Base-by-base conservation (phyloP, 495 filamentous ascomycete species). In the Apodospora peruviana region DNA sequence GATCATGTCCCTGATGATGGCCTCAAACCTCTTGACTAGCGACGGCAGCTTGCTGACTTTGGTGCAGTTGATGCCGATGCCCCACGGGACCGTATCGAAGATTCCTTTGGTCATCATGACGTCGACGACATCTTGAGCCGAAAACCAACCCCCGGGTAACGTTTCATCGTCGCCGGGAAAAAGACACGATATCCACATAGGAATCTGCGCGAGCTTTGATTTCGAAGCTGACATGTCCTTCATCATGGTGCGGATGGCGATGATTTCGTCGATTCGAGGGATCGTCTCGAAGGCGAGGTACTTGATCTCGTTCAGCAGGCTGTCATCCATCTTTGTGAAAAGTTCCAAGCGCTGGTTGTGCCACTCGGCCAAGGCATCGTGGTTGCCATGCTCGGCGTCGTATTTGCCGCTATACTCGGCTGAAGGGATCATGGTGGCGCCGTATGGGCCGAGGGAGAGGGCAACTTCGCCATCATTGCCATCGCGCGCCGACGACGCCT, bases 21-120 rank as follows among this genome's bases (percentile, higher is more conserved):
- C 57, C 44, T 75, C 74, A 52, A 79, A 78, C 37, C 60, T 54
- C 5, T 52, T 45, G 19, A 85, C 62, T 25, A 86, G 55, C 2
- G 55, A 50, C 3, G 61, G 52, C 3, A 85, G 67, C 44, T 80
- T 80, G 19, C 64, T 59, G 45, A 83, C 62, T 52, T 76, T 78
- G 2, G 82, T 85, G 59, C 83, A 87, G 58, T 87, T 87, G 47
- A 86, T 73, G 1, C 83, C 83, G 39, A 87, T 72, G 0, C 78
- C 82, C 77, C 77, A 82, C 0, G 83, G 82, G 3, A 60, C 45
- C 12, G 41, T 23, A 8, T 40, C 29, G 0, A 57, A 50, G 39
- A 52, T 40, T 11, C 60, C 48, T 5, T 56, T 59, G 21, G 58
- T 65, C 4, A 79, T 59, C 50, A 79, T 60, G 1, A 57, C 61